Base-by-base conservation (phyloP, 352 stramenopile genomes). In the Pythium oligandrum region DNA sequence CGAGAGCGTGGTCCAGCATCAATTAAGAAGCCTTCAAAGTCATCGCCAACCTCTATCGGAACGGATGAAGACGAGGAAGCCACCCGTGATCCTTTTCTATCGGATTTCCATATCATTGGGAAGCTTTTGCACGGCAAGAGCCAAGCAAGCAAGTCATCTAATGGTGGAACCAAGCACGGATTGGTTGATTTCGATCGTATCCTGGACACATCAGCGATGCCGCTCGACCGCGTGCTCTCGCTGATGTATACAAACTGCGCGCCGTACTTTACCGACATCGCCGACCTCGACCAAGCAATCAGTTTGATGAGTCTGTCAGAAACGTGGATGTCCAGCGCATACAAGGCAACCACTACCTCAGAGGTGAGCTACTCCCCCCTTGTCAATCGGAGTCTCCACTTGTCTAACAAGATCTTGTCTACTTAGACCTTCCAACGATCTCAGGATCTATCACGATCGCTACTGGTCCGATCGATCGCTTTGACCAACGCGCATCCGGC, bases 21-120 rank as follows among this genome's bases (percentile, higher is more conserved):
- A 26, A 26, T 26, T 26, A 26, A 26, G 17, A 26, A 26, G 17
- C 17, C 17, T 26, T 26, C 17, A 26, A 26, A 26, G 17, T 26
- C 17, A 26, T 37, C 45, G 31, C 6, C 34, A 40, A 40, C 33
- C n/a, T 17, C 44, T 3, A 17, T 43, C 17, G 32, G n/a, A 39
- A n/a, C 4, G 4, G 38, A 43, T 17, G n/a, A 49, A 3, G 33
- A 38, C 17, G 40, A 61, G 17, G 44, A 49, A 6, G 52, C 49
- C 2, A 59, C 54, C 44, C 78, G 83, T n/a, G 84, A 95, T 39
- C 52, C 67, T 17, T 95, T 95, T 67, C 61, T 79, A 4, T 93
- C 84, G 1, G 80, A 93, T 48, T 90, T 95, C 10, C 84, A 90
- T 44, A 57, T 93, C 8, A 59, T 93, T 34, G 84, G 82, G 4